Evolutionary conservation across 2,329 filamentous ascomycete species (phyloP), one percentile per base, ranked within the genome.

Genomic region (Beauveria medogensis): DNA sequence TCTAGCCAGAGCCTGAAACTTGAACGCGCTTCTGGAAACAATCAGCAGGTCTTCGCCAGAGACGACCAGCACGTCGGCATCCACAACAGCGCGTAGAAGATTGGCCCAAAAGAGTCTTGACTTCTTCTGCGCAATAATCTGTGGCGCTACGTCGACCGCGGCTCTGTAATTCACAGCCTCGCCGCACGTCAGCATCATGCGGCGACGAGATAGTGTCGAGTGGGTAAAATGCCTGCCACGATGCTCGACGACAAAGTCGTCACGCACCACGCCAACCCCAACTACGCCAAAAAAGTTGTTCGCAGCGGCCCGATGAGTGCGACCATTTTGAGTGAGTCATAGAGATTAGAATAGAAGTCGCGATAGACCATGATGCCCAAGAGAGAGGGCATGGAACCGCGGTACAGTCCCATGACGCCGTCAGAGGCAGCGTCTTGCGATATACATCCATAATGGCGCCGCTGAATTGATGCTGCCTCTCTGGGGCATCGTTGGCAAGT

Each of bases 331-430:
- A 99, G 88, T 72, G 94, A 99, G 84, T 99, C 94, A 92, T 99
- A 99, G 89, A 99, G 89, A 79, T 94, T 94, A 89, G 99, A 99
- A 92, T 99, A 99, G 74, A 99, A 92, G 96, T 94, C 94, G 91
- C 94, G 94, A 91, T 99, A 99, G 83, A 99, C 94, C 74, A 99
- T 82, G 81, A 99, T 99, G 89, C 94, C 94, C 80, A 89, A 86
- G 76, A 99, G 94, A 75, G 94, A 99, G 79, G 94, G 94, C 86
- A 92, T 92, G 90, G 99, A 99, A 86, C 94, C 94, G 96, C 94
- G 94, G 91, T 99, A 99, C 75, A 99, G 92, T 94, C 94, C 94
- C 76, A 88, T 89, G 83, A 99, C 85, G 94, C 94, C 94, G 79
- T 99, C 94, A 74, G 91, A 90, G 72, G 94, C 93, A 99, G 87